Conservation (phyloP, 129 eudicot species). For the carrot (Daucus carota) region DH1_v3.0 NC_030389.2:23184501-23185000, state of each 20-base stretch:
- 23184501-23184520: too few relatives aligned
- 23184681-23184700: not conserved
- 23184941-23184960: not conserved
- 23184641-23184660: not conserved
- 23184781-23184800: not conserved
- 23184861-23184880: not conserved
- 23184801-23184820: not conserved
- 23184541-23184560: too few relatives aligned
- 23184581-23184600: not conserved
- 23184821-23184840: not conserved
- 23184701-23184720: not conserved
- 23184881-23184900: not conserved
- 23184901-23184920: not conserved
- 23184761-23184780: not conserved
- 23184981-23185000: not conserved
- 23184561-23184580: not conserved
- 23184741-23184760: not conserved
- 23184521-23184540: too few relatives aligned
- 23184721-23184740: not conserved
- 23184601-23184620: too few relatives aligned
- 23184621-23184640: not conserved
- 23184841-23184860: not conserved
- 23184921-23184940: not conserved
- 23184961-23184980: not conserved
- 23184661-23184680: not conserved